Percentiles rank a stretch among this genome's conserved stretches.
These are phyloP conservation scores for Melanomma pulvis-pyrius DNA, from an alignment of 495 filamentous ascomycete genomes.

Conservation along the genomic window DNA sequence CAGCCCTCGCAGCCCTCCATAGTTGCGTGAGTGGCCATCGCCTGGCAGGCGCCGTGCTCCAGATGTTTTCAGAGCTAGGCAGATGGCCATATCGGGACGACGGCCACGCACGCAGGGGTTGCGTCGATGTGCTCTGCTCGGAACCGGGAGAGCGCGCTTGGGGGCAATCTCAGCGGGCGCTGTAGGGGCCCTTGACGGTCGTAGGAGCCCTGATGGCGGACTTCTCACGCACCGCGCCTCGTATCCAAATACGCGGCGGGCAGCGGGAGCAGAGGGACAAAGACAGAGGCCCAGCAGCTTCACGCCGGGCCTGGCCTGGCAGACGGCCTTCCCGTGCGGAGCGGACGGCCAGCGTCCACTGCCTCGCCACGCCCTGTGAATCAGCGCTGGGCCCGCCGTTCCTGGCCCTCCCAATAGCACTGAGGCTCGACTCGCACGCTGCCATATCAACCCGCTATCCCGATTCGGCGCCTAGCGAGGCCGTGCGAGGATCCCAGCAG, in stretches of 20 bases:
- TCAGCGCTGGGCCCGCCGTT: too few relatives aligned
- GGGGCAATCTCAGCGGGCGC: not conserved
- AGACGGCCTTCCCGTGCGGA: too few relatives aligned
- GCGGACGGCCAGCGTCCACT: too few relatives aligned
- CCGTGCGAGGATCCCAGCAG: slow-evolving; percentile 22
- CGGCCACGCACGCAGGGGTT: slow-evolving; percentile 26
- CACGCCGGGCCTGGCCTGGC: too few relatives aligned
- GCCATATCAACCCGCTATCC: slow-evolving; percentile 3
- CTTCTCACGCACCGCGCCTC: slow-evolving; percentile 6
- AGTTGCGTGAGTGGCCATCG: too few relatives aligned
- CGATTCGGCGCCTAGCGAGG: slow-evolving; percentile 5
- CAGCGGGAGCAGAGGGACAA: not conserved
- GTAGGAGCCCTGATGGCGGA: slow-evolving; percentile 3
- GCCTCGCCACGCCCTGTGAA: too few relatives aligned
- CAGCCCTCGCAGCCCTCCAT: too few relatives aligned
- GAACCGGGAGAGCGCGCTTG: slow-evolving; percentile 4
- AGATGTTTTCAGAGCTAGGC: not conserved
- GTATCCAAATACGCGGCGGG: not conserved
- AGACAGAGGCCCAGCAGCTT: too few relatives aligned
- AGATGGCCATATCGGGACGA: slow-evolving; percentile 21
- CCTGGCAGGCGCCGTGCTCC: not conserved
- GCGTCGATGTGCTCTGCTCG: not conserved
- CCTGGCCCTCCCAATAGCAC: too few relatives aligned
- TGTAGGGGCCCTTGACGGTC: not conserved
- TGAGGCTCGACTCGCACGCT: not conserved